Percentiles rank a stretch among this genome's conserved stretches.
These are phyloP conservation scores for Botrytis paeoniae DNA, from an alignment of 2,329 filamentous ascomycete species.

Conservation along the genomic window DNA sequence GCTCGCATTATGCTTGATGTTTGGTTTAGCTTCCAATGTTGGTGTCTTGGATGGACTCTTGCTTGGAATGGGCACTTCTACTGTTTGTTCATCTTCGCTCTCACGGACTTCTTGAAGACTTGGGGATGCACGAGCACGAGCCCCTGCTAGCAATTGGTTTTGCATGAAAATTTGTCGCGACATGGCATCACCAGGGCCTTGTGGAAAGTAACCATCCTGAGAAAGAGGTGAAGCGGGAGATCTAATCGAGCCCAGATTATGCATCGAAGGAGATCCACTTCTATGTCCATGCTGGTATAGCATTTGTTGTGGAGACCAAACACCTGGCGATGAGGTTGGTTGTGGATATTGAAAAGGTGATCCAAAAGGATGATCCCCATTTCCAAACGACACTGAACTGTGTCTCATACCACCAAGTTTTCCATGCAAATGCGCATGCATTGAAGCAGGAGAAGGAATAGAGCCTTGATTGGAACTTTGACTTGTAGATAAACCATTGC, in stretches of 20 bases:
- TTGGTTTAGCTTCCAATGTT: constrained; percentile 50
- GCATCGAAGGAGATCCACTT: constrained; percentile 62
- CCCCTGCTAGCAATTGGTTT: constrained; percentile 47
- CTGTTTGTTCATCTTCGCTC: constrained; percentile 59
- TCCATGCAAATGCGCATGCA: constrained; percentile 52
- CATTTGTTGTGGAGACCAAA: constrained; percentile 55
- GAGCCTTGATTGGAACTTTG: constrained; percentile 63
- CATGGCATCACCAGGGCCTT: constrained; percentile 39
- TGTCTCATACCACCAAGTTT: constrained; percentile 61
- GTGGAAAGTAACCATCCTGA: constrained; percentile 39
- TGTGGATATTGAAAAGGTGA: constrained; percentile 67
- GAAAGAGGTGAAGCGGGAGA: constrained; percentile 64
- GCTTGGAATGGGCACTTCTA: constrained; percentile 23
- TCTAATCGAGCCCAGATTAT: constrained; percentile 53
- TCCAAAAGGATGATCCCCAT: constrained; percentile 53
- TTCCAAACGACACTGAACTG: constrained; percentile 65
- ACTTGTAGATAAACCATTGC: constrained; percentile 56
- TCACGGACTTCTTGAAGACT: constrained; percentile 71
- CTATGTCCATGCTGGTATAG: constrained; percentile 51
- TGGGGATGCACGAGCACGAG: constrained; percentile 52
- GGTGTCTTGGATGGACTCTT: constrained; percentile 55
- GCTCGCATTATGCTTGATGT: constrained; percentile 67
- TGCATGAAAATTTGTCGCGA: constrained; percentile 45
- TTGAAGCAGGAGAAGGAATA: constrained; percentile 70
- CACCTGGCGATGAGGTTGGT: constrained; percentile 55